A percentile compares a stretch with the other conserved stretches of the same genome.
Evolutionary conservation across 768 basidiomycete genomes (phyloP).

Genomic region (Dioszegia crocea): DNA sequence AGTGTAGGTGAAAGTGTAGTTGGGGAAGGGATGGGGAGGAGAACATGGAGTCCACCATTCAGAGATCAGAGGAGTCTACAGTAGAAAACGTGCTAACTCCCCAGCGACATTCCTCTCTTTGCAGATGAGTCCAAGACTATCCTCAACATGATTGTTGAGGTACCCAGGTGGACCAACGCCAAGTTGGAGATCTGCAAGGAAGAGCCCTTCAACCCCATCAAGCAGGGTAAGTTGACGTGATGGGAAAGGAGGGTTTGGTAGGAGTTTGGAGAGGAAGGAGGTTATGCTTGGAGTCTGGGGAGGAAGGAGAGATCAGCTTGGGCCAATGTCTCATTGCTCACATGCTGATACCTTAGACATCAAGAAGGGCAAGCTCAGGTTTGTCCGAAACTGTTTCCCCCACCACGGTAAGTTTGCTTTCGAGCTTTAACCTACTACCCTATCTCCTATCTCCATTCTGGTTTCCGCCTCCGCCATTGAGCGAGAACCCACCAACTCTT

Average conservation of each 20-base stretch:
- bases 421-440: too few species aligned
- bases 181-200: constrained; percentile 99
- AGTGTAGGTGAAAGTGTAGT: not conserved
- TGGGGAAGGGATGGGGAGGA: not conserved
- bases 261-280: not conserved
- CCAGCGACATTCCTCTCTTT: constrained; percentile 96
- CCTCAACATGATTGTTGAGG: constrained; percentile 64
- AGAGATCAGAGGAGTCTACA: too few species aligned
- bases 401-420: constrained; percentile 75
- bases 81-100: too few species aligned
- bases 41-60: not conserved
- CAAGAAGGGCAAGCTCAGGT: constrained; percentile 93
- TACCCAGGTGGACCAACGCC: constrained; percentile 97
- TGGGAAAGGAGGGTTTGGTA: too few species aligned
- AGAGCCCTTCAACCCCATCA: constrained; percentile 99
- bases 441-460: too few species aligned
- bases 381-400: constrained; percentile 99
- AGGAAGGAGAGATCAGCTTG: not conserved
- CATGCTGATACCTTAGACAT: constrained; percentile 54
- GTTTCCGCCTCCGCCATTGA: too few species aligned
- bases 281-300: too few species aligned
- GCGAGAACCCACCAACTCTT: too few species aligned
- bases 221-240: constrained; percentile 73
- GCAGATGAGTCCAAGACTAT: constrained; percentile 91
- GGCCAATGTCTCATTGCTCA: not conserved